Base-by-base conservation (phyloP, 257 asterid species). In the Pogostemon cablin region DNA sequence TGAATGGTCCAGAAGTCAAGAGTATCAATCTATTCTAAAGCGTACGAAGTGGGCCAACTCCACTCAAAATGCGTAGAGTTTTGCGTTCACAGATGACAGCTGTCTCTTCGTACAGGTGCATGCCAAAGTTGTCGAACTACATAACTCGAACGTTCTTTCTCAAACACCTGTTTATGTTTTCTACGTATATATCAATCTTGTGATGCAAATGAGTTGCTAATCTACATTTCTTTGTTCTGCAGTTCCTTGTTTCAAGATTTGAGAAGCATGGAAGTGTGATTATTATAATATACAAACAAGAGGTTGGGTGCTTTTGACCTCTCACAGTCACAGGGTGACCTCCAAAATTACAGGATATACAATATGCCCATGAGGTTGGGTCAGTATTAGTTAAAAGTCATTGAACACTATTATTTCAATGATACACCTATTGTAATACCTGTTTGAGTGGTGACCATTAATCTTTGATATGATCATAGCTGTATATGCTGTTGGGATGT, bases 1-100 rank as follows among this genome's bases (percentile, higher is more conserved):
- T 82, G 95, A 87, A 78, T 93, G 98, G 97, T 90, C 98, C 75
- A 87, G 90, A 83, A 88, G 98, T 73, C 71, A 59, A 74, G 96
- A 90, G 74, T 93, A 87, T 81, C 83, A 62, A 66, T 80, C 88
- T 68, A 95, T 93, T 81, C 72, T 86, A 35, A 79, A 82, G 65
- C 91, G 84, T 35, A 81, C 86, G 72, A 66, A 75, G 62, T 69
- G 41, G 76, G 84, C 79, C 70, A 81, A 74, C 55, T 72, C 87
- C 40, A 77, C 39, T 75, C 70, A 67, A 61, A 79, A 76, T 20
- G 72, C 74, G 65, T 84, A 78, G 84, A 58, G 50, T 53, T 60
- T 15, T 35, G 6, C 9, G 11, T 4, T 39, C 25, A 59, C 49
- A 48, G 74, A 48, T 35, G 48, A 50, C 3, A 43, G 34, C 37